Base-by-base conservation (phyloP, 345 rosid species). In the Populus simonii region DNA sequence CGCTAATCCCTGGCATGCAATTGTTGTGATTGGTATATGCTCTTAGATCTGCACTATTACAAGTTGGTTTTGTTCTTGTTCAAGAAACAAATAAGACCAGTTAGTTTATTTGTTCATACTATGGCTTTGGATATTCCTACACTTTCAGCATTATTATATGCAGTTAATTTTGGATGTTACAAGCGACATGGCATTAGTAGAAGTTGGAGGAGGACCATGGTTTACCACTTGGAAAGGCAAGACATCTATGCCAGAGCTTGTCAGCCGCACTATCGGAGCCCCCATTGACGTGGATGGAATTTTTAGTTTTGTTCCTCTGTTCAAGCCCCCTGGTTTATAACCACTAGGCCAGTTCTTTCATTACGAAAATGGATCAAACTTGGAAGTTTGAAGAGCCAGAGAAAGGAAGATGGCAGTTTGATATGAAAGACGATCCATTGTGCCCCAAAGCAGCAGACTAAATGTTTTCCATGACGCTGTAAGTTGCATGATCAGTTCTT, bases 161-260 rank as follows among this genome's bases (percentile, higher is more conserved):
- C 80, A 95, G 99, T 75, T 88, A 74, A 84, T 93, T 63, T 81
- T 95, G 85, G 93, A 95, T 13, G 89, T 88, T 45, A 92, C 86
- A 73, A 95, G 98, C 80, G 83, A 89, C 70, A 89, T 91, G 97
- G 97, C 97, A 8, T 98, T 97, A 0, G 82, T 95, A 47, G 99
- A 95, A 84, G 84, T 93, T 10, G 98, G 99, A 78, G 99, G 99
- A 83, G 99, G 99, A 27, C 99, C 98, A 2, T 95, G 98, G 99
- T 95, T 95, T 85, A 89, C 79, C 72, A 80, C 92, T 33, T 95
- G 99, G 99, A 91, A 90, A 84, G 94, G 98, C 51, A 79, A 85
- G 51, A 89, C 99, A 29, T 51, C 83, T 27, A 71, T 90, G 4
- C 99, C 97, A 0, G 93, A 91, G 82, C 68, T 90, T 53, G 84